Evolutionary conservation across 768 basidiomycete species (phyloP), one percentile per base, ranked within the genome.

Genomic region (Leccinum obscurum): DNA sequence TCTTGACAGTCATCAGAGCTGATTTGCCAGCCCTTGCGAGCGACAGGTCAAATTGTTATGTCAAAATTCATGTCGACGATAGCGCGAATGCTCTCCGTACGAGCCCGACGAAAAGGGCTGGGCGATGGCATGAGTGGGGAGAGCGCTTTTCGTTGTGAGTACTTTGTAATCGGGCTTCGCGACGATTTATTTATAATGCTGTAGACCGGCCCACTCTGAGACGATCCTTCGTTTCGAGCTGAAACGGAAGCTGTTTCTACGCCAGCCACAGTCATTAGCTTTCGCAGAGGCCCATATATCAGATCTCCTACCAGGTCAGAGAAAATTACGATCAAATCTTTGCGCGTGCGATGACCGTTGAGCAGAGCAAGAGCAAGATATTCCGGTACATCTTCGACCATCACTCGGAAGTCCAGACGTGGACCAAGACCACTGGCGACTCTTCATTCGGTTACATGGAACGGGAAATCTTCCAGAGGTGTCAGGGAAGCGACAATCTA

Each of bases 191-290:
- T 35, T 37, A 56, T 44, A 32, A 4, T 13, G 4, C 4, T 35
- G 6, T 22, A 70, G 70, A 30, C 62, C 65, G 1, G 64, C 63
- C 3, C 61, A 48, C 39, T 56, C 60, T 3, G 63, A 62, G 28
- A 59, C 67, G 32, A 52, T 66, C 32, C 58, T 70, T 44, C 70
- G 60, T 10, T 72, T 72, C 6, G 70, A 72, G 37, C 26, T 72
- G 54, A 72, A 63, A 52, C 67, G 65, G 52, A n/a, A 6, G 2
- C 41, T 64, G 6, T 55, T 65, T 4, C 20, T 22, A 24, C 59
- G 61, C 32, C 61, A 64, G 5, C 28, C 28, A 8, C 57, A 62
- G 15, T 59, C 34, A 1, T 22, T 72, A 35, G 70, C 70, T 4
- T 60, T 22, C 15, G 65, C 56, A 28, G 62, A 68, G 10, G 14